Evolutionary conservation across 2,329 filamentous ascomycete genomes (phyloP).

Genomic region (Dothistroma septosporum): DNA sequence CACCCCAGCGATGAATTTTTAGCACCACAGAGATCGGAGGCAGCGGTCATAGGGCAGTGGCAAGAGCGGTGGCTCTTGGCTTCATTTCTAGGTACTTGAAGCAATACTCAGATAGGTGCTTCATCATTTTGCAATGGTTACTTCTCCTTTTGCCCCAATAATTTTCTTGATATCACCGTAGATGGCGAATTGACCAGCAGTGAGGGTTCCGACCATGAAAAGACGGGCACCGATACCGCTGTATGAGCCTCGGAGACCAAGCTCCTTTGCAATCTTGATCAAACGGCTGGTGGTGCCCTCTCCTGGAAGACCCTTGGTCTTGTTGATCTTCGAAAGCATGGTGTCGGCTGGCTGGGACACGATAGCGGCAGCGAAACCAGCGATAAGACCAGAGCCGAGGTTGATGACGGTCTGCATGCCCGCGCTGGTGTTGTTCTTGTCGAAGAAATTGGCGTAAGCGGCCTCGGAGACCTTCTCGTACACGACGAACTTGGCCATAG

Average conservation of each 20-base stretch:
- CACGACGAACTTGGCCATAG: constrained; percentile 92
- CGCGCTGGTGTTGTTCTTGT: constrained; percentile 67
- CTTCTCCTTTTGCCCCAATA: too few relatives aligned
- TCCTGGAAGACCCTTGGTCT: constrained; percentile 81
- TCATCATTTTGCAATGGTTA: too few relatives aligned
- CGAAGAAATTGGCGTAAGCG: constrained; percentile 58
- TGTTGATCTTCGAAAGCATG: constrained; percentile 96
- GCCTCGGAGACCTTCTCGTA: constrained; percentile 82
- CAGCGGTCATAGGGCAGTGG: too few relatives aligned
- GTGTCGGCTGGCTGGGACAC: constrained; percentile 89
- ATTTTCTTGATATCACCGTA: constrained; percentile 63
- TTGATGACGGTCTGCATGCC: constrained; percentile 74
- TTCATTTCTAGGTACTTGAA: too few relatives aligned
- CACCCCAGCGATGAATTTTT: too few relatives aligned
- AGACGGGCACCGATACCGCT: constrained; percentile 76
- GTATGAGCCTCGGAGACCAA: constrained; percentile 71
- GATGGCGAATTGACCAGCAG: constrained; percentile 81
- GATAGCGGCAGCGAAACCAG: constrained; percentile 80
- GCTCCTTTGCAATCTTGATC: constrained; percentile 84
- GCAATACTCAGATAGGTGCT: too few relatives aligned
- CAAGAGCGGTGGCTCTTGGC: too few relatives aligned
- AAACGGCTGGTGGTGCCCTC: constrained; percentile 76
- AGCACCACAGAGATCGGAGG: too few relatives aligned
- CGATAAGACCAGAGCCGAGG: constrained; percentile 78
- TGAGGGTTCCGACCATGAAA: constrained; percentile 71